Base-by-base conservation (phyloP, 108 stramenopile genomes). In the Cyclotella cryptica region DNA sequence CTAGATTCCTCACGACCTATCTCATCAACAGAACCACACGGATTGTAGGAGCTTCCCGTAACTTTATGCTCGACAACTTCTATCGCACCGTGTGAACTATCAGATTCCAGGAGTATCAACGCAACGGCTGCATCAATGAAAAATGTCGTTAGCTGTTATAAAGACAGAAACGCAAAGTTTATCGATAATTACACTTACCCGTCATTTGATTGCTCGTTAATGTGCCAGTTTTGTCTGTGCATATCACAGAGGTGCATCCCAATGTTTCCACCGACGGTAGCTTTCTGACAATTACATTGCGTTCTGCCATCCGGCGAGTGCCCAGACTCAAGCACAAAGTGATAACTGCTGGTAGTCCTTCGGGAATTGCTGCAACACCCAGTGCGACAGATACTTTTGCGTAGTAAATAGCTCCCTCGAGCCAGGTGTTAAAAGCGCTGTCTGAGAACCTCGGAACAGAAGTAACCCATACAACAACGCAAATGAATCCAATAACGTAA, bases 301-400 rank as follows among this genome's bases (percentile, higher is more conserved):
- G 85, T 79, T 90, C 84, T 15, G 94, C 94, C 96, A 96, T 96
- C 29, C 89, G 83, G 19, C 93, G 72, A 35, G 98, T 98, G n/a
- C 96, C 96, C 75, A 97, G 84, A 63, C 96, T 94, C 40, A 99
- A 85, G 66, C 96, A 97, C n/a, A 99, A 83, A n/a, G 98, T 99
- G 54, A 98, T 96, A 43, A 97, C 97, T 9, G 97, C 95, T 1
- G 98, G 98, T 12, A 99, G 84, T 22, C 98, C 98, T 85, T 99
- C 98, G 0, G 98, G 98, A 71, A 99, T 96, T 22, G 98, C 98
- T 3, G 97, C 97, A n/a, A 99, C 98, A 26, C 97, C 98, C 73
- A 99, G 85, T n/a, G 98, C 96, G 10, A 99, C 98, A 41, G 96
- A 92, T 11, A 98, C 93, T 74, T 98, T 97, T 78, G 98, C 97